These are phyloP conservation scores for Nepenthes alata DNA, from an alignment of 179 eudicot genomes.

Conservation along the genomic window DNA sequence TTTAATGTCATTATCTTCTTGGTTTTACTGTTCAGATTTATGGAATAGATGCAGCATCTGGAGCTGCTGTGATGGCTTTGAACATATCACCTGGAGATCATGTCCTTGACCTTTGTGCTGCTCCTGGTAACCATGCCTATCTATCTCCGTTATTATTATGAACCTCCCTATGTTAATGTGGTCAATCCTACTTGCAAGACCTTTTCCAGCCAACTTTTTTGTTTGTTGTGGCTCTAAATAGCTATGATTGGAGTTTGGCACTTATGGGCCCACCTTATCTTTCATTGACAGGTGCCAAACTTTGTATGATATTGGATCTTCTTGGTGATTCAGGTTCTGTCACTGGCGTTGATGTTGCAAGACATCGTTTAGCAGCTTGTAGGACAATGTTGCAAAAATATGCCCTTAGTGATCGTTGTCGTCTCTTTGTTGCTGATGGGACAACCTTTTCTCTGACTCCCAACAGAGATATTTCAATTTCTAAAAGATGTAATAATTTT, in stretches of 20 bases:
- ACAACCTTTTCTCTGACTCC: conserved; percentile 59
- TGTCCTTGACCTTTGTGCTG: conserved; percentile 90
- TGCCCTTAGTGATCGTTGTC: conserved; percentile 62
- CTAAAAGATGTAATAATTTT: conserved; percentile 27
- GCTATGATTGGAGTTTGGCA: not conserved
- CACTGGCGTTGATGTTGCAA: conserved; percentile 89
- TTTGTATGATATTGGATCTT: conserved; percentile 80
- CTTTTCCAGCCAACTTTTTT: too few species aligned
- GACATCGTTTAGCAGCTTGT: conserved; percentile 93
- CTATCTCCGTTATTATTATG: not conserved
- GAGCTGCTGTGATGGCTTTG: conserved; percentile 87
- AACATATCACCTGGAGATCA: conserved; percentile 59
- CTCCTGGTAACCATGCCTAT: conserved; percentile 54
- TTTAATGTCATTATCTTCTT: not conserved
- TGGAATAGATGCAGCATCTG: conserved; percentile 97
- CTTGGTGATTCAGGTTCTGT: conserved; percentile 83
- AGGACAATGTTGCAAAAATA: conserved; percentile 85
- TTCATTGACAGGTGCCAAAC: conserved; percentile 75
- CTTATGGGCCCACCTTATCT: not conserved
- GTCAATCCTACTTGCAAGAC: too few species aligned
- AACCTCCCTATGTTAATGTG: too few species aligned
- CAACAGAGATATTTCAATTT: conserved; percentile 17
- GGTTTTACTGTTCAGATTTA: conserved; percentile 36
- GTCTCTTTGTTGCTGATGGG: conserved; percentile 97
- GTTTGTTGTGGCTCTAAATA: too few species aligned